Percentiles rank a stretch among this genome's conserved stretches.
These are phyloP conservation scores for Phytophthora pini DNA, from an alignment of 352 stramenopile genomes.

Conservation along the genomic window DNA sequence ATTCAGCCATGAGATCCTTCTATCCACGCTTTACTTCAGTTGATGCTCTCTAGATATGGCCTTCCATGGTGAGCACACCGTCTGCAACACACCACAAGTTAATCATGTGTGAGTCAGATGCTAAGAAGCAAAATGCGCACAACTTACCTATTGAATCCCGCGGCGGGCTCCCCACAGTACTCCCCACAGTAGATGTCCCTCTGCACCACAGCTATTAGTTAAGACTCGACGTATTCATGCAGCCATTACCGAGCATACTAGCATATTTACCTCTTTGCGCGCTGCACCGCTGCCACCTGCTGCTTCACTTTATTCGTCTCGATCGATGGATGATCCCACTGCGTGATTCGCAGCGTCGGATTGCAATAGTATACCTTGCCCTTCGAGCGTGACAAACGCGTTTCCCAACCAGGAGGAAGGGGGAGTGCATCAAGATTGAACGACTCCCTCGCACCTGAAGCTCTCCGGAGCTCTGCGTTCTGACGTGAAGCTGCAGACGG, in stretches of 20 bases:
- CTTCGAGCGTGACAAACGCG: constrained; percentile 83
- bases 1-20: too few species aligned
- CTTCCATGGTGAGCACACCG: constrained; percentile 63
- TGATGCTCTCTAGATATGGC: constrained; percentile 52
- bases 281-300: constrained; percentile 50
- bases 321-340: constrained; percentile 85
- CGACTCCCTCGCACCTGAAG: constrained; percentile 46
- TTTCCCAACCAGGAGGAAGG: constrained; percentile 81
- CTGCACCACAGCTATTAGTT: constrained; percentile 20
- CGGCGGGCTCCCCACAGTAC: constrained; percentile 25
- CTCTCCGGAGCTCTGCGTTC: constrained; percentile 16
- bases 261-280: constrained; percentile 34
- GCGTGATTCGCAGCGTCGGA: constrained; percentile 68
- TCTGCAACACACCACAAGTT: constrained; percentile 18
- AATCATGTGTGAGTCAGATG: background rate
- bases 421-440: constrained; percentile 78
- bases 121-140: background rate
- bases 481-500: constrained; percentile 17
- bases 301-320: constrained; percentile 71
- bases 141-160: constrained; percentile 48
- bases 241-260: background rate
- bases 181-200: constrained; percentile 26
- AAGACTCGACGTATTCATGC: background rate
- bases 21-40: background rate
- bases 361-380: constrained; percentile 90